Evolutionary conservation across 2,329 filamentous ascomycete genomes (phyloP).

Genomic region (Macrophomina tecta): DNA sequence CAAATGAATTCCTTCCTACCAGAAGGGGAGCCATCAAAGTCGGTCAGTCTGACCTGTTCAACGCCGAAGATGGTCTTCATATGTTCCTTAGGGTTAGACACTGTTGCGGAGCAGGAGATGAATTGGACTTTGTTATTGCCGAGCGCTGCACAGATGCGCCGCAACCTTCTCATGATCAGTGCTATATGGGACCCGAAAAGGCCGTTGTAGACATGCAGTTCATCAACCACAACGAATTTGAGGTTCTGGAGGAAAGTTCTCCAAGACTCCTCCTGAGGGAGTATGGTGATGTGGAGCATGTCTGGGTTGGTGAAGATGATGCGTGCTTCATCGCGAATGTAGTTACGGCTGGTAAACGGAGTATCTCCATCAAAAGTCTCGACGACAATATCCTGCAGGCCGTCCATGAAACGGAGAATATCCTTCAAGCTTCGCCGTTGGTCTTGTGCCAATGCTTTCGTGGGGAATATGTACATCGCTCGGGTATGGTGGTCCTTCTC

Average conservation of each 20-base stretch:
- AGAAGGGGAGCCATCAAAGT: constrained; percentile 91
- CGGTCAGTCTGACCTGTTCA: constrained; percentile 77
- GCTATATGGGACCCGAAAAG: constrained; percentile 93
- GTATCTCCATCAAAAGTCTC: constrained; percentile 98
- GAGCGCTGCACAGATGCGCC: constrained; percentile 86
- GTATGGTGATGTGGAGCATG: constrained; percentile 93
- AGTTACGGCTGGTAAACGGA: constrained; percentile 75
- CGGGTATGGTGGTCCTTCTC: constrained; percentile 78
- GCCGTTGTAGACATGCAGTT: constrained; percentile 96
- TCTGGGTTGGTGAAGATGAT: constrained; percentile 98
- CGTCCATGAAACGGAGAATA: constrained; percentile 79
- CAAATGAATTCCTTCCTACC: constrained; percentile 94
- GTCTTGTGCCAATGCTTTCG: constrained; percentile 94
- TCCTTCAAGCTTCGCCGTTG: constrained; percentile 88
- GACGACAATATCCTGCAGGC: constrained; percentile 75
- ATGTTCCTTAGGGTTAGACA: constrained; percentile 88
- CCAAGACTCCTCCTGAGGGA: constrained; percentile 92
- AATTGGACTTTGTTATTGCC: constrained; percentile 88
- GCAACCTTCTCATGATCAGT: constrained; percentile 88
- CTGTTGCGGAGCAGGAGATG: constrained; percentile 94
- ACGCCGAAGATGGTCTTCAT: constrained; percentile 95
- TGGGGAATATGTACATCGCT: constrained; percentile 98
- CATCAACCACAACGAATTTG: constrained; percentile 82
- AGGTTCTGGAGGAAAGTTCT: constrained; percentile 85
- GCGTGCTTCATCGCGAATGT: constrained; percentile 83